A percentile compares a stretch with the other conserved stretches of the same genome.
These are phyloP conservation scores for Monilinia laxa DNA, from an alignment of 2,329 filamentous ascomycete genomes.

Conservation along the genomic window DNA sequence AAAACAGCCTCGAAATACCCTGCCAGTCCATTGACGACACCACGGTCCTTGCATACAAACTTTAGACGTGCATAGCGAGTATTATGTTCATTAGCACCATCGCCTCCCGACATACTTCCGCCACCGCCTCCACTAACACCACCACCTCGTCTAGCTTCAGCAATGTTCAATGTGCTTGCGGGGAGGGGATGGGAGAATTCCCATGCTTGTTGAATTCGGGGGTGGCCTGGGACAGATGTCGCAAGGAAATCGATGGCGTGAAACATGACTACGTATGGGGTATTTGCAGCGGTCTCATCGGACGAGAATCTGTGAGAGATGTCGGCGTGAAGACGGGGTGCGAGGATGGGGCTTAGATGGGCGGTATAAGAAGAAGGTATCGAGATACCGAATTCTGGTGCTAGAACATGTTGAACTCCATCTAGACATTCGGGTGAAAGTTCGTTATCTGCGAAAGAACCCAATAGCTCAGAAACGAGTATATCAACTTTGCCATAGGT, in stretches of 20 bases:
- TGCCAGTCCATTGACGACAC: slow-evolving; percentile 84
- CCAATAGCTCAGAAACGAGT: slow-evolving; percentile 87
- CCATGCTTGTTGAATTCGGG: slow-evolving; percentile 74
- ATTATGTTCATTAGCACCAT: slow-evolving; percentile 90
- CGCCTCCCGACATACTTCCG: slow-evolving; percentile 71
- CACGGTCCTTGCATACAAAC: slow-evolving; percentile 75
- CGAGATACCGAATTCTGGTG: slow-evolving; percentile 77
- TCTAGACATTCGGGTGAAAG: slow-evolving; percentile 95
- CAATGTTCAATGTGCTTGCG: slow-evolving; percentile 53
- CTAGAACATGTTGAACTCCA: slow-evolving; percentile 88
- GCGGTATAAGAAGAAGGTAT: slow-evolving; percentile 94
- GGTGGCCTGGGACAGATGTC: slow-evolving; percentile 56
- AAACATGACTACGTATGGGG: slow-evolving; percentile 91
- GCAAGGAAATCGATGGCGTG: slow-evolving; percentile 87
- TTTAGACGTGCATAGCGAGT: slow-evolving; percentile 73
- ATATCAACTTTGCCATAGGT: slow-evolving; percentile 77
- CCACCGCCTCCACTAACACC: slow-evolving; percentile 65
- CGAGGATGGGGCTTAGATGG: slow-evolving; percentile 86
- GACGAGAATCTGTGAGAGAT: slow-evolving; percentile 60
- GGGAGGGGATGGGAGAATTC: slow-evolving; percentile 77
- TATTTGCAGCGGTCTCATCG: slow-evolving; percentile 76
- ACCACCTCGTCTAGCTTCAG: slow-evolving; percentile 60
- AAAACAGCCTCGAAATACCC: slow-evolving; percentile 98
- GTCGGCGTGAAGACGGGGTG: slow-evolving; percentile 82
- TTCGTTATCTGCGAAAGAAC: slow-evolving; percentile 96